Conservation (phyloP, 2,329 filamentous ascomycete species). For the Amauroascus niger region DNA sequence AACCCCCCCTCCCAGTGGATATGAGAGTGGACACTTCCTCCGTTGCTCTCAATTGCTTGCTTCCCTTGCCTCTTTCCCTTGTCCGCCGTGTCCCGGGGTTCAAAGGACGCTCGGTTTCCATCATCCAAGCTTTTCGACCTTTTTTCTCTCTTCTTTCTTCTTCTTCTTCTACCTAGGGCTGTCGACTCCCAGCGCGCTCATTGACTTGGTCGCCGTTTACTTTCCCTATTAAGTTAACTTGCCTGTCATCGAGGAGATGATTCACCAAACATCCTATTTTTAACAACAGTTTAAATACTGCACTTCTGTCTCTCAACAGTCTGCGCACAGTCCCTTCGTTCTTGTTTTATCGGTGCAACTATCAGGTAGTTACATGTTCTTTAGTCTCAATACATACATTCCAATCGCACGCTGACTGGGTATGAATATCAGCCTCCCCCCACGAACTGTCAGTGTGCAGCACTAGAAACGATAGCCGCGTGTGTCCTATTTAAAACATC, state of each 20-base stretch:
- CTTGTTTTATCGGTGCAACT: neutral
- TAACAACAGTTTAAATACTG: neutral
- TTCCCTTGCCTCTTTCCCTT: neutral
- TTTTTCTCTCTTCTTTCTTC: neutral
- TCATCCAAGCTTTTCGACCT: neutral
- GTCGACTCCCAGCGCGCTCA: neutral
- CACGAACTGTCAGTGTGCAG: neutral
- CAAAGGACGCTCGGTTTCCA: neutral
- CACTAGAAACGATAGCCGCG: neutral
- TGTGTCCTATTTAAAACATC: neutral
- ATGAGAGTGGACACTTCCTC: neutral
- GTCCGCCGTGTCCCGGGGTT: neutral
- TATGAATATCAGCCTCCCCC: neutral
- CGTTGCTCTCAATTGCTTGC: neutral
- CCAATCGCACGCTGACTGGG: neutral
- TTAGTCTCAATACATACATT: neutral
- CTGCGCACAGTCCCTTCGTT: neutral
- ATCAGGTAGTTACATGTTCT: neutral
- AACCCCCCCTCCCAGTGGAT: neutral
- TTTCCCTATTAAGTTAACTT: neutral
- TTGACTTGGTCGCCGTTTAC: neutral
- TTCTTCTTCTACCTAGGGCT: neutral
- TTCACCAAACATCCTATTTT: neutral
- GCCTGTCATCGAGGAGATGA: neutral
- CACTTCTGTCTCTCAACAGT: neutral